A percentile compares a stretch with the other conserved stretches of the same genome.
phyloP scores from a whole-genome alignment of 495 filamentous ascomycete genomes.

The Tetracladium marchalianum region DNA sequence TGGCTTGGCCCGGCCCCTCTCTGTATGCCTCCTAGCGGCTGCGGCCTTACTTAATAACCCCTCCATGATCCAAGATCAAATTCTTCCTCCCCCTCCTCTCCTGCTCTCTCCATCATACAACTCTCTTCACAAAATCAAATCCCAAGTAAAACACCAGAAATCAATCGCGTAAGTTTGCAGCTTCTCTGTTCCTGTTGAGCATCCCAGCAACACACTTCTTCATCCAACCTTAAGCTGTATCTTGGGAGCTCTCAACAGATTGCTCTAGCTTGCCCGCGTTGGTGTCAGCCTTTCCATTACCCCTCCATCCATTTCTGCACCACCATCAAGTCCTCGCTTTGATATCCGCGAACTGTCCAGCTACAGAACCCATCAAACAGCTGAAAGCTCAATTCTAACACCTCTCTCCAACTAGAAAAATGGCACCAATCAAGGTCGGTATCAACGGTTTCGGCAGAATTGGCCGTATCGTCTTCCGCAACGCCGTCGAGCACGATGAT shows the following conservation, averaged over 20 bases:
- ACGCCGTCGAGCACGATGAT: slow-evolving; percentile 72
- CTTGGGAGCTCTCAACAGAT: slow-evolving; percentile 17
- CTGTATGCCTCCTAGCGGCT: too few relatives aligned
- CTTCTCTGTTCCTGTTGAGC: background rate
- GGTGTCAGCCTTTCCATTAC: background rate
- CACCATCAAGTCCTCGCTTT: too few relatives aligned
- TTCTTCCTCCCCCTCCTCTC: slow-evolving; percentile 15
- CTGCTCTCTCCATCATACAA: slow-evolving; percentile 4
- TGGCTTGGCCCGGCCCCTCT: too few relatives aligned
- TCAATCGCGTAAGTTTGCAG: background rate
- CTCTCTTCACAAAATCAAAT: slow-evolving; percentile 2
- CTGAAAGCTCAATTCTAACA: slow-evolving; percentile 11
- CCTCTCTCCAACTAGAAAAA: slow-evolving; percentile 7
- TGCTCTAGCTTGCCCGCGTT: slow-evolving; percentile 1
- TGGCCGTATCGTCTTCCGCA: slow-evolving; percentile 76
- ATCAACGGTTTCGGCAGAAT: slow-evolving; percentile 99
- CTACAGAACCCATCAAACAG: background rate
- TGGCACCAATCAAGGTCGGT: slow-evolving; percentile 57
- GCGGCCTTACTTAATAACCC: too few relatives aligned
- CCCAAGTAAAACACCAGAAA: slow-evolving; percentile 4
- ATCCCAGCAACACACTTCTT: slow-evolving; percentile 10
- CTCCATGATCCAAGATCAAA: background rate
- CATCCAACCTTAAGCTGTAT: slow-evolving; percentile 20
- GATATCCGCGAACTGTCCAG: too few relatives aligned
- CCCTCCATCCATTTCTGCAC: background rate